Conservation (phyloP, 345 rosid genomes). For the Gossypium anomalum region DNA sequence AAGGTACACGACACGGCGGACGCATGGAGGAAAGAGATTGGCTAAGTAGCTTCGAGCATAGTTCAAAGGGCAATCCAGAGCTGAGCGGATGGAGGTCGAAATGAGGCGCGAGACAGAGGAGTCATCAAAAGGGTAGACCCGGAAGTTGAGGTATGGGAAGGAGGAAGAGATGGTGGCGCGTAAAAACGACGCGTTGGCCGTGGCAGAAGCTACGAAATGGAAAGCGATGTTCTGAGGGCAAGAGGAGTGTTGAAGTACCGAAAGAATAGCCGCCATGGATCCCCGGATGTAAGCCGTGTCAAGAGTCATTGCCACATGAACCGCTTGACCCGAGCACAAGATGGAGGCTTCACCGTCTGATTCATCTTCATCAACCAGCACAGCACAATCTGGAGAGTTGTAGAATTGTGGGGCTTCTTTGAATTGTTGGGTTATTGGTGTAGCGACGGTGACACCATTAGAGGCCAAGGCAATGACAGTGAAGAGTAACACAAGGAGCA, state of each 20-base stretch:
- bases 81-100: conserved; percentile 87
- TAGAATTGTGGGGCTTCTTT: conserved; percentile 63
- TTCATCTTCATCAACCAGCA: conserved; percentile 19
- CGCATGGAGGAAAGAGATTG: conserved; percentile 61
- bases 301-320: conserved; percentile 92
- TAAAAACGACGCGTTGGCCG: conserved; percentile 46
- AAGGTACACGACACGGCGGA: conserved; percentile 74
- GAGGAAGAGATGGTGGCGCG: conserved; percentile 63
- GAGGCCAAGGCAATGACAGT: background rate
- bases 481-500: conserved; percentile 8
- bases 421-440: conserved; percentile 46
- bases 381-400: conserved; percentile 51
- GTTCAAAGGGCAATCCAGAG: conserved; percentile 78
- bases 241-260: conserved; percentile 81
- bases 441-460: conserved; percentile 19
- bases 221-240: conserved; percentile 77
- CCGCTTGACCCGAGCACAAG: conserved; percentile 67
- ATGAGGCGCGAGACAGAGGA: conserved; percentile 60
- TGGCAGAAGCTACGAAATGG: conserved; percentile 74
- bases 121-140: conserved; percentile 57
- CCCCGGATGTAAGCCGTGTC: conserved; percentile 86
- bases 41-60: conserved; percentile 38
- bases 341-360: conserved; percentile 24
- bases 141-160: conserved; percentile 77
- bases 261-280: conserved; percentile 86